Evolutionary conservation across 768 basidiomycete species (phyloP).

Genomic region (Lanmaoa rubissima): DNA sequence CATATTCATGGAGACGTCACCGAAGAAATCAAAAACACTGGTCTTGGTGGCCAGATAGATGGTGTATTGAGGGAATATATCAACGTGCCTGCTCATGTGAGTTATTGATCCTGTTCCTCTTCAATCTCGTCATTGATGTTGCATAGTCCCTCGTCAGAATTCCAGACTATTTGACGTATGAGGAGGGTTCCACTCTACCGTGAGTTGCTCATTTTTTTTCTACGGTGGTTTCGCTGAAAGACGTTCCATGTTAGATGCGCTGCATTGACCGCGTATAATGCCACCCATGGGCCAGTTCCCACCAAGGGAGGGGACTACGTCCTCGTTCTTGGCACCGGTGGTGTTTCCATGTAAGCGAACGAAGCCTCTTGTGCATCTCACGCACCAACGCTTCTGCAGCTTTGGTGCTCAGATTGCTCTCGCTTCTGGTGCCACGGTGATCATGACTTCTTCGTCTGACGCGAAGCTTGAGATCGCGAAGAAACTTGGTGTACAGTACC

Average conservation of each 20-base stretch:
- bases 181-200: slow-evolving; percentile 65
- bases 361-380: not conserved
- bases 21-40: slow-evolving; percentile 33
- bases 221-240: not conserved
- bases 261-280: slow-evolving; percentile 64
- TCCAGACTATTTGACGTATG: slow-evolving; percentile 56
- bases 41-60: slow-evolving; percentile 46
- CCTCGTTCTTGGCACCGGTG: slow-evolving; percentile 55
- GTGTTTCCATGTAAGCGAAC: slow-evolving; percentile 47
- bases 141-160: slow-evolving; percentile 47
- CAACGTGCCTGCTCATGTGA: slow-evolving; percentile 46
- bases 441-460: slow-evolving; percentile 66
- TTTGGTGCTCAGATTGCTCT: slow-evolving; percentile 62
- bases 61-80: slow-evolving; percentile 57
- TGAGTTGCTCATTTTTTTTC: slow-evolving; percentile 26
- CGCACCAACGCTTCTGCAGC: slow-evolving; percentile 28
- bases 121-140: not conserved
- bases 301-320: slow-evolving; percentile 60
- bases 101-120: not conserved
- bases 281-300: slow-evolving; percentile 46
- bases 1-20: slow-evolving; percentile 47
- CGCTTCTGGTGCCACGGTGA: slow-evolving; percentile 60
- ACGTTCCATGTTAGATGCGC: slow-evolving; percentile 41
- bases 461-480: slow-evolving; percentile 54
- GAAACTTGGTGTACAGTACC: slow-evolving; percentile 49